A percentile compares a stretch with the other conserved stretches of the same genome.
These are phyloP conservation scores for Blastobotrys elegans DNA, from an alignment of 1,139 yeast genomes.

Conservation along the genomic window DNA sequence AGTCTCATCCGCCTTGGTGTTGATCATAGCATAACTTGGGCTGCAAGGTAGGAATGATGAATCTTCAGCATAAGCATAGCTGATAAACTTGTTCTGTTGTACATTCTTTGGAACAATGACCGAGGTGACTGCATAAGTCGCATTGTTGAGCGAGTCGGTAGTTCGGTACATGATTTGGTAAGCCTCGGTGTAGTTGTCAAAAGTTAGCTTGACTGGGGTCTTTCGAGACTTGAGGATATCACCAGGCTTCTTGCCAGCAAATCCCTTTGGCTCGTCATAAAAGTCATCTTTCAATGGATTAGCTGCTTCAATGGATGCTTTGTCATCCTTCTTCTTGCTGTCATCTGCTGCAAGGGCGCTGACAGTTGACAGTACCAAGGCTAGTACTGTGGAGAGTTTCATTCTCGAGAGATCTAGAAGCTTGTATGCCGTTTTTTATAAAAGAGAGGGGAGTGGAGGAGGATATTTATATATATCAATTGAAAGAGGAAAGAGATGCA, in stretches of 20 bases:
- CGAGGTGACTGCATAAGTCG: slow-evolving; percentile 27
- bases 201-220: slow-evolving; percentile 1
- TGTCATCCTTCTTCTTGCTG: background rate
- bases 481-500: background rate
- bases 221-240: slow-evolving; percentile 14
- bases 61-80: slow-evolving; percentile 32
- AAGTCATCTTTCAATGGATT: slow-evolving; percentile 16
- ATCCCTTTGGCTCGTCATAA: slow-evolving; percentile 22
- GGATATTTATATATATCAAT: background rate
- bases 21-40: slow-evolving; percentile 24
- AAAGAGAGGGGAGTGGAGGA: background rate
- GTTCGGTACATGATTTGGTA: slow-evolving; percentile 24
- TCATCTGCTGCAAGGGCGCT: background rate
- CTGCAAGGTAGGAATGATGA: slow-evolving; percentile 28
- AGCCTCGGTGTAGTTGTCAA: slow-evolving; percentile 15
- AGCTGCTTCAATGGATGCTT: background rate
- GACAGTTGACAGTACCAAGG: background rate
- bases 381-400: background rate
- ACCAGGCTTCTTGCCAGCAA: slow-evolving; percentile 17
- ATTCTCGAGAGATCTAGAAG: too few species aligned
- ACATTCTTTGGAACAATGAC: slow-evolving; percentile 26
- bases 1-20: slow-evolving; percentile 11
- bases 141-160: slow-evolving; percentile 19
- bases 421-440: background rate
- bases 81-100: slow-evolving; percentile 19